Evolutionary conservation across 495 filamentous ascomycete species (phyloP).

Genomic region (Thermochaetoides thermophila): DNA sequence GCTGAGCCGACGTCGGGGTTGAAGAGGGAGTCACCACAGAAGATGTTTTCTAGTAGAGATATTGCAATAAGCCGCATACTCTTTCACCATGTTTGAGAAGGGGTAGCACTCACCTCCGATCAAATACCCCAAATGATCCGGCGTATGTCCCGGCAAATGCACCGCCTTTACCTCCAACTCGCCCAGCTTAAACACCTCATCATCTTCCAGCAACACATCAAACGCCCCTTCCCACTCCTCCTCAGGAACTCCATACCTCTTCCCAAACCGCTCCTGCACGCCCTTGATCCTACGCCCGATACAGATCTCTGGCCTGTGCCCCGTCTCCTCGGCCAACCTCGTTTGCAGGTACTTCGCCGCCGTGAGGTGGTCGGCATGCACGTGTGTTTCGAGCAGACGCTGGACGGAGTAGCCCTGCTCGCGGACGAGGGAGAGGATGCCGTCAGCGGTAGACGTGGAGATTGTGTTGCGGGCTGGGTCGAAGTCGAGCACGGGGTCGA

Average conservation of each 20-base stretch:
- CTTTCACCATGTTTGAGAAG: neutral
- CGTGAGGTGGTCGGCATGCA: slow-evolving; percentile 49
- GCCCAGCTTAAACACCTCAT: slow-evolving; percentile 37
- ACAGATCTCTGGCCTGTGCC: slow-evolving; percentile 24
- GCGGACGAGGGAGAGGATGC: slow-evolving; percentile 25
- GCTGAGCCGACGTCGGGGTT: slow-evolving; percentile 43
- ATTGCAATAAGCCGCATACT: neutral
- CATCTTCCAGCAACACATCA: slow-evolving; percentile 38
- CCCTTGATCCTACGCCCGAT: slow-evolving; percentile 40
- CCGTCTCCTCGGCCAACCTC: slow-evolving; percentile 17
- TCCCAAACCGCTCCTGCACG: slow-evolving; percentile 36
- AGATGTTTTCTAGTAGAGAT: slow-evolving; percentile 32
- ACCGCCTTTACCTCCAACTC: slow-evolving; percentile 29
- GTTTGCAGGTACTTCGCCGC: slow-evolving; percentile 39
- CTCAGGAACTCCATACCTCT: slow-evolving; percentile 28
- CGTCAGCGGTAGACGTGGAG: slow-evolving; percentile 34
- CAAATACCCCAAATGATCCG: slow-evolving; percentile 45
- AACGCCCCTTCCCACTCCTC: slow-evolving; percentile 33
- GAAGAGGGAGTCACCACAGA: slow-evolving; percentile 47
- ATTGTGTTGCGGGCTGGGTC: slow-evolving; percentile 31
- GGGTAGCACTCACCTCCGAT: slow-evolving; percentile 28
- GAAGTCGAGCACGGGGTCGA: slow-evolving; percentile 47
- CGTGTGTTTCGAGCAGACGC: slow-evolving; percentile 43
- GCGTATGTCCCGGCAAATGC: slow-evolving; percentile 47
- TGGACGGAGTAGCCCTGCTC: slow-evolving; percentile 32